These are phyloP conservation scores for Phytophthora multivora DNA, from an alignment of 352 stramenopile species.

Conservation along the genomic window DNA sequence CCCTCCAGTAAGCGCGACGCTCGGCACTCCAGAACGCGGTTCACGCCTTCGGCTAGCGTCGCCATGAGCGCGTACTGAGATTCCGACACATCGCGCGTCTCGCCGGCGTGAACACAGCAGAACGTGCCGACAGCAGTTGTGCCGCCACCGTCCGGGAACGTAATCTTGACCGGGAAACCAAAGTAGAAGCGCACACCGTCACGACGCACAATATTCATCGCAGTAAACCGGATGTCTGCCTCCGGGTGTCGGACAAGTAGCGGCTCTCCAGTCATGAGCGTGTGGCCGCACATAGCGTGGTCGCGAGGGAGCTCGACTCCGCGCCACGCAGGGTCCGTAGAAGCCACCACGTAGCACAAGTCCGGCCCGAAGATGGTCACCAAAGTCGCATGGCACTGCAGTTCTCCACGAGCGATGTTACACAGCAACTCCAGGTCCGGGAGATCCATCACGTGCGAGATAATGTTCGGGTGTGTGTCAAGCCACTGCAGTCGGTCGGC, in stretches of 20 bases:
- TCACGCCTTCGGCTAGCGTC: conserved; percentile 46
- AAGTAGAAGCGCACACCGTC: conserved; percentile 62
- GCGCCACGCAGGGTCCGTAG: conserved; percentile 40
- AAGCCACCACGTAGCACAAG: conserved; percentile 50
- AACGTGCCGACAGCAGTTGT: conserved; percentile 52
- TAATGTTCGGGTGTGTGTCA: conserved; percentile 33
- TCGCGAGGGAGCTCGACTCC: conserved; percentile 42
- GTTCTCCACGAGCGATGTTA: conserved; percentile 49
- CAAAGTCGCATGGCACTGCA: conserved; percentile 51
- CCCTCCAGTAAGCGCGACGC: conserved; percentile 24
- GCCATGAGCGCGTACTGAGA: conserved; percentile 61
- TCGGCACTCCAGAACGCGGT: conserved; percentile 44
- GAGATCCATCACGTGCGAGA: conserved; percentile 47
- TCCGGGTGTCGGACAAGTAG: conserved; percentile 59
- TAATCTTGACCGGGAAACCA: conserved; percentile 56
- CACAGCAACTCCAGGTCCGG: conserved; percentile 74
- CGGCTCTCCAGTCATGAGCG: conserved; percentile 54
- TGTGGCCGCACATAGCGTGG: conserved; percentile 62
- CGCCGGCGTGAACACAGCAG: conserved; percentile 49
- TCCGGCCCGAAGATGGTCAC: conserved; percentile 53
- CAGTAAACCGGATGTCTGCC: conserved; percentile 63
- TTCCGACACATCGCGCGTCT: conserved; percentile 52
- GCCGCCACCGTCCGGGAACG: conserved; percentile 23
- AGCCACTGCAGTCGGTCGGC: conserved; percentile 41
- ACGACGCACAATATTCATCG: conserved; percentile 38